Percentiles rank a stretch among this genome's conserved stretches.
These are phyloP conservation scores for Maudiozyma turicensis DNA, from an alignment of 805 yeast genomes.

Conservation along the genomic window DNA sequence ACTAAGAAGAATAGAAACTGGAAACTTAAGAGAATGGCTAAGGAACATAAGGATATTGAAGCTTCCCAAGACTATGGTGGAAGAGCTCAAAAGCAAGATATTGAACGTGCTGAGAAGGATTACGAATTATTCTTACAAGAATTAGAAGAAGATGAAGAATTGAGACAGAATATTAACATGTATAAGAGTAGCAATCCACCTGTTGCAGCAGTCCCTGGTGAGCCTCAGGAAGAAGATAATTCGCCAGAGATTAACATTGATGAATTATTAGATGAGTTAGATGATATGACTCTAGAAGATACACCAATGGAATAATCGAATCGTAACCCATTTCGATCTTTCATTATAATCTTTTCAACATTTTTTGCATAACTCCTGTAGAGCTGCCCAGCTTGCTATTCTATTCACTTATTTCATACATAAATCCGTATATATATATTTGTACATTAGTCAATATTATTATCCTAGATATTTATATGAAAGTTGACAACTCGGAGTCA, in stretches of 20 bases:
- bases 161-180: constrained; percentile 81
- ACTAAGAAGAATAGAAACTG: constrained; percentile 68
- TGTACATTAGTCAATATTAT: neutral
- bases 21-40: constrained; percentile 96
- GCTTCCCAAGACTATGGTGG: constrained; percentile 52
- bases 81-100: constrained; percentile 77
- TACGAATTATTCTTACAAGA: constrained; percentile 94
- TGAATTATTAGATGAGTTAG: constrained; percentile 89
- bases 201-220: constrained; percentile 24
- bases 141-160: constrained; percentile 91
- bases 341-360: too few species aligned
- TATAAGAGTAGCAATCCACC: constrained; percentile 48
- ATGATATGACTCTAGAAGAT: constrained; percentile 80
- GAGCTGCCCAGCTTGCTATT: neutral
- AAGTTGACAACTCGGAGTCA: too few species aligned
- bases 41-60: constrained; percentile 81
- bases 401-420: neutral
- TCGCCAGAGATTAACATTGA: constrained; percentile 86
- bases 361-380: too few species aligned
- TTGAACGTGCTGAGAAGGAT: constrained; percentile 87
- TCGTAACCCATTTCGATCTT: neutral
- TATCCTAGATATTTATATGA: neutral
- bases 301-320: constrained; percentile 8
- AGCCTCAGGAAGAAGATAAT: constrained; percentile 59
- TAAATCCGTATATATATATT: neutral